phyloP scores from a whole-genome alignment of 345 rosid genomes.

The Gossypium longicalyx region DNA sequence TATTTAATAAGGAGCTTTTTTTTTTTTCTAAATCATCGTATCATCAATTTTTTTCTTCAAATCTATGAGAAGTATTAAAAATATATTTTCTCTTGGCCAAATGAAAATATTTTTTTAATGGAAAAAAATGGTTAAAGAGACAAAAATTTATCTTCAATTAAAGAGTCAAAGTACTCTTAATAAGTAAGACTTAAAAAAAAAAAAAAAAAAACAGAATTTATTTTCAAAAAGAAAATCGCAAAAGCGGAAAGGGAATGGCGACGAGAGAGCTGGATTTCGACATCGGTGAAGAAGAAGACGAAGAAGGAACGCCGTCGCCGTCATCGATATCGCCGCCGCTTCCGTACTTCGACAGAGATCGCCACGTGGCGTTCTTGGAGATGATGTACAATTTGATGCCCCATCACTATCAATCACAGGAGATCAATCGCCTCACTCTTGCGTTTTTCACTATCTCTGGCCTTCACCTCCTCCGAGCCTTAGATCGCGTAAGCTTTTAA shows the following conservation, averaged over 20 bases:
- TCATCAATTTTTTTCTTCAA: no score
- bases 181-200: neutral
- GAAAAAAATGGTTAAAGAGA: neutral
- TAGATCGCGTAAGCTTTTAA: slow-evolving; percentile 41
- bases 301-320: slow-evolving; percentile 25
- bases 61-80: no score
- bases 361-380: slow-evolving; percentile 55
- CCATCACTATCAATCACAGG: slow-evolving; percentile 64
- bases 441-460: slow-evolving; percentile 81
- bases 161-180: neutral
- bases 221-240: neutral
- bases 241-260: neutral
- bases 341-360: slow-evolving; percentile 44
- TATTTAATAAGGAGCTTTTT: no score
- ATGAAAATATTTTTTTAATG: no score
- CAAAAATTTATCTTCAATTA: neutral
- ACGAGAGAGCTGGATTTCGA: slow-evolving; percentile 17
- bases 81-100: no score
- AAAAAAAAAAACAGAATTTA: neutral
- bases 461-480: slow-evolving; percentile 65
- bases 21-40: no score
- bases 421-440: slow-evolving; percentile 83
- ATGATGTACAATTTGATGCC: slow-evolving; percentile 85
- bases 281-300: slow-evolving; percentile 20
- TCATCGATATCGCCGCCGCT: slow-evolving; percentile 18